Base-by-base conservation (phyloP, 495 filamentous ascomycete species). In the Achaetomiella virescens region DNA sequence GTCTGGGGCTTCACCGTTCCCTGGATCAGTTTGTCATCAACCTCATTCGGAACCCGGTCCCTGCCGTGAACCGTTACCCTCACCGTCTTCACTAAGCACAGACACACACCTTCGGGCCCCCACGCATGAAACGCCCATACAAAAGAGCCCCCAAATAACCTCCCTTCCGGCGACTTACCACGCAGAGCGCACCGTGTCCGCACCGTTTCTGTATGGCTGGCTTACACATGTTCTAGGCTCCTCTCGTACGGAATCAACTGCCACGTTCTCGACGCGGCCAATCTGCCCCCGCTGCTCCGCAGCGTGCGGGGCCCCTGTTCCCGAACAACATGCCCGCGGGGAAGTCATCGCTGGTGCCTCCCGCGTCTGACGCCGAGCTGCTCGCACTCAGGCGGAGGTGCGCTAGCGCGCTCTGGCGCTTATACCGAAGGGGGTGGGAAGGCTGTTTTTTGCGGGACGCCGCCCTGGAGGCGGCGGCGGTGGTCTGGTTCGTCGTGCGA, bases 241-340 rank as follows among this genome's bases (percentile, higher is more conserved):
- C 80, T 96, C 59, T 86, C 85, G 54, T 76, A 87, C 68, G 79
- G 80, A 61, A 80, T 95, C 60, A 74, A 80, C 58, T 76, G 77
- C 49, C 75, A 82, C 63, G 67, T 95, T 54, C 73, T 87, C 22
- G 81, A 84, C 72, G 80, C 88, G 49, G 72, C 78, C 54, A 77
- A 84, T 62, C 77, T 93, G 50, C 88, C 90, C 69, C 78, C 81
- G 60, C 75, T 91, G 54, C 84, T 97, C 57, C 81, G 83, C 65
- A 79, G 78, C 53, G 76, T 83, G 62, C 84, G 92, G 67, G 80
- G 78, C 47, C 85, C 51, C 71, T 96, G 41, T 95, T 95, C 67
- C 90, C 91, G 25, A 81, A 85, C 72, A 91, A 93, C 71, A 70
- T 81, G 54, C 76, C 73, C 55, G 80, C 73, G 53, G 80, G 72